phyloP scores from a whole-genome alignment of 352 stramenopile species.

The Pythium aquatile region DNA sequence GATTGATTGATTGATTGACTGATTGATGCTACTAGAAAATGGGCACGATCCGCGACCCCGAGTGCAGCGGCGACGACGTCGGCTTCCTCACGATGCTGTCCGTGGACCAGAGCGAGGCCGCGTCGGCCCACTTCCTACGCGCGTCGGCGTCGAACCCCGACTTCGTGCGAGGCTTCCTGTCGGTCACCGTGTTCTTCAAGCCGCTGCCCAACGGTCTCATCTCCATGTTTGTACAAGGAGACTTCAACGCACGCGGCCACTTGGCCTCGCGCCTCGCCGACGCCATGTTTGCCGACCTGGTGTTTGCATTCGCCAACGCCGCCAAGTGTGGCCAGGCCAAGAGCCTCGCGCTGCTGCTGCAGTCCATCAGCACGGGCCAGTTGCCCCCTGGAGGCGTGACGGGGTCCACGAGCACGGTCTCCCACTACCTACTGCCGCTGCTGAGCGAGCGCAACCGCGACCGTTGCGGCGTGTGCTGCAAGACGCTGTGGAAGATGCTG shows the following conservation, averaged over 20 bases:
- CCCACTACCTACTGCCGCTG: conserved; percentile 21
- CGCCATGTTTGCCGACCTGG: conserved; percentile 52
- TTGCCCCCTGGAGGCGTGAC: conserved; percentile 14
- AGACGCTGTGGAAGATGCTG: conserved; percentile 66
- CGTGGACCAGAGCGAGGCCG: conserved; percentile 38
- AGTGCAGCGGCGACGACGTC: conserved; percentile 46
- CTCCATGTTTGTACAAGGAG: conserved; percentile 61
- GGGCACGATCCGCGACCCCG: conserved; percentile 33
- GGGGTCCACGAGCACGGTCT: conserved; percentile 8
- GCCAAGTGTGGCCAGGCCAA: conserved; percentile 70
- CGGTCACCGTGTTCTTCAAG: conserved; percentile 64
- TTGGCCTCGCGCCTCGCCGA: conserved; percentile 55
- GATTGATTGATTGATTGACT: not conserved
- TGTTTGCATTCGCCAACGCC: conserved; percentile 61
- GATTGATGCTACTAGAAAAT: conserved; percentile 47
- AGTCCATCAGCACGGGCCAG: conserved; percentile 28
- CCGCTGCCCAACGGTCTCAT: conserved; percentile 54
- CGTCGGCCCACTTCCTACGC: conserved; percentile 7
- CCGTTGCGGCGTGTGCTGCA: conserved; percentile 54
- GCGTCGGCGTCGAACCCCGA: conserved; percentile 11
- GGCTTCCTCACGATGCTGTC: conserved; percentile 72
- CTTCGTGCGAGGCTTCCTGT: conserved; percentile 65
- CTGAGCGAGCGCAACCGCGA: conserved; percentile 26
- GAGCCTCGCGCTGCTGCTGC: conserved; percentile 64
- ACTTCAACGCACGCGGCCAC: conserved; percentile 60